Base-by-base conservation (phyloP, 306 rosid genomes). In the Carpinus fangiana region DNA sequence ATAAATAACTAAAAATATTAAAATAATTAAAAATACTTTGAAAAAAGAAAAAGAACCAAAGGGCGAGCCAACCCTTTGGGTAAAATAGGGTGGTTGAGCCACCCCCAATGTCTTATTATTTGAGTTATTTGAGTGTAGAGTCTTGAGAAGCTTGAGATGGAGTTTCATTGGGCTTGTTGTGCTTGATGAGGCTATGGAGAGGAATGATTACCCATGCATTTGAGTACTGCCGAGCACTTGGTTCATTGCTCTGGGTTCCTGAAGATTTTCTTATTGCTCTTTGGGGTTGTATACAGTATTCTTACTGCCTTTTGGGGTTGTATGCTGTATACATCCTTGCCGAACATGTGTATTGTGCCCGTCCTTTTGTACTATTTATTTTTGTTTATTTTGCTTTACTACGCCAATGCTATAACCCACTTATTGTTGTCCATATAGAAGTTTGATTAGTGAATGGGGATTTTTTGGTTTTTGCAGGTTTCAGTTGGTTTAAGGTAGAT, bases 401-500 rank as follows among this genome's bases (percentile, higher is more conserved):
- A 66, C 8, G 14, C 23, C 1, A 16, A n/a, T 38, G 50, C 48
- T 38, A 18, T 10, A 60, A 57, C 41, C 17, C 5, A 18, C 43
- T 41, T 18, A 67, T 17, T 41, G 48, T 17, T 18, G 72, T 10
- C 12, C 72, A 9, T n/a, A 67, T 16, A 10, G 48, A 66, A 41
- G 48, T 67, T 50, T 51, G 45, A 50, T 84, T 73, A 20, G 75
- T 78, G 41, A 14, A 48, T 36, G 31, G 14, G 7, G 6, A 0
- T 41, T 41, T 41, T 41, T 41, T 41, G 26, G 26, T 70, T 62
- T 72, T 54, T 60, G 53, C 82, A 84, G 85, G 85, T 72, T 75
- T 74, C 82, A 76, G 38, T 77, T 81, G 75, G 45, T 81, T 76
- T 43, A 41, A 64, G 77, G 62, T 74, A 73, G 66, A 74, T 78